These are phyloP conservation scores for Scedosporium minutisporum DNA, from an alignment of 2,329 filamentous ascomycete genomes.

Conservation along the genomic window DNA sequence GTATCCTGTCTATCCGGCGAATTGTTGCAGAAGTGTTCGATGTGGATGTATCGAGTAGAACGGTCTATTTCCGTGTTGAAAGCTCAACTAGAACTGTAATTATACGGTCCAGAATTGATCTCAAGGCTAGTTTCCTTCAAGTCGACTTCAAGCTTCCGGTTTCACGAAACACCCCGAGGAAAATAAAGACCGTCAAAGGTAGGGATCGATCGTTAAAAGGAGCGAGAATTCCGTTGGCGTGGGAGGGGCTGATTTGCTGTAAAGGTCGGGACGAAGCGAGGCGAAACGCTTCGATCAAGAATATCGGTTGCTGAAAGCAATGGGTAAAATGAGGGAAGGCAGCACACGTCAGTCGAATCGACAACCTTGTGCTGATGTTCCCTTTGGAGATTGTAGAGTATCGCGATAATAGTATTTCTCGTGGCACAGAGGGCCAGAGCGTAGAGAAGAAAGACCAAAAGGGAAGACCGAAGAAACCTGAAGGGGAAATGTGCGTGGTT, in stretches of 20 bases:
- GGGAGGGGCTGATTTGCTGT: not conserved
- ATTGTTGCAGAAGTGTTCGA: not conserved
- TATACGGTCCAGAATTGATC: not conserved
- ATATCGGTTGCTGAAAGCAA: not conserved
- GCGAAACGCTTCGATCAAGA: not conserved
- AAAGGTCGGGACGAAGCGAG: not conserved
- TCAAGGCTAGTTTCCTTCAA: not conserved
- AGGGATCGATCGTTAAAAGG: not conserved
- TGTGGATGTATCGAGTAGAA: not conserved
- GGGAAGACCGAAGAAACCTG: not conserved
- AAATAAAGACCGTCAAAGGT: not conserved
- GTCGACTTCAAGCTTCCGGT: too few relatives aligned
- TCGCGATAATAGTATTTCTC: not conserved
- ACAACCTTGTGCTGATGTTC: not conserved
- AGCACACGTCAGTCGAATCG: not conserved
- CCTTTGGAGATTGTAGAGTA: not conserved
- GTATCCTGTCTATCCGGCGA: not conserved
- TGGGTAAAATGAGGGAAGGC: not conserved
- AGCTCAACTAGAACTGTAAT: not conserved
- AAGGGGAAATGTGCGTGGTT: slow-evolving; percentile 1
- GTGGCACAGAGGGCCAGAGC: slow-evolving; percentile 3
- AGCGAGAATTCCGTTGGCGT: not conserved
- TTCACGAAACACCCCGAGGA: too few relatives aligned
- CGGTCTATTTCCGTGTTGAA: not conserved
- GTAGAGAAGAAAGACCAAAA: slow-evolving; percentile 4